A percentile compares a stretch with the other conserved stretches of the same genome.
Conservation (phyloP, 805 yeast species). For the Groenewaldozyma salmanticensis region DNA sequence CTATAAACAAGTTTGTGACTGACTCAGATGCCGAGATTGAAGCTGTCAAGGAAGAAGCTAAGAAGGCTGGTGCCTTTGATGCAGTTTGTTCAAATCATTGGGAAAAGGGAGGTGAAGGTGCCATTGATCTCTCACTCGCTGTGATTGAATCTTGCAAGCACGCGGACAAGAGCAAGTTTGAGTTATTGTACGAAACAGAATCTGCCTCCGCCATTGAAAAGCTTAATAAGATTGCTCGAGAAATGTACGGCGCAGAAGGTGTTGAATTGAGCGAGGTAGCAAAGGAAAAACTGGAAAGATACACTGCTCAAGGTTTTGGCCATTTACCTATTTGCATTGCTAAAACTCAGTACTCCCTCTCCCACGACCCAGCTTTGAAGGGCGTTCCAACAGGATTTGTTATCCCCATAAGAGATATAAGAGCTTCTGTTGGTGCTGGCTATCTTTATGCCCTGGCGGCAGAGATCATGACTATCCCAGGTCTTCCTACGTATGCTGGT, state of each 20-base stretch:
- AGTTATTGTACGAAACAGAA: slow-evolving; percentile 61
- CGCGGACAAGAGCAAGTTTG: slow-evolving; percentile 38
- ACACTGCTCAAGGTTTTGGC: slow-evolving; percentile 80
- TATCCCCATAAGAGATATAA: slow-evolving; percentile 88
- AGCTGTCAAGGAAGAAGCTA: slow-evolving; percentile 66
- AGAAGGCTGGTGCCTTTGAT: slow-evolving; percentile 83
- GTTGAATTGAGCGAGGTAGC: slow-evolving; percentile 81
- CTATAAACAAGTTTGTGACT: slow-evolving; percentile 77
- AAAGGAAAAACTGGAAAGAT: slow-evolving; percentile 66
- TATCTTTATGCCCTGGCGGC: slow-evolving; percentile 94
- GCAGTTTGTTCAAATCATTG: slow-evolving; percentile 90
- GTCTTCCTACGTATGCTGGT: slow-evolving; percentile 91
- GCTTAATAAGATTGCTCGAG: slow-evolving; percentile 64
- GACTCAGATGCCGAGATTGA: slow-evolving; percentile 77
- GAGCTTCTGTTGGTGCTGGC: slow-evolving; percentile 94
- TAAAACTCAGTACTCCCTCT: slow-evolving; percentile 91
- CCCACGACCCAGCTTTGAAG: slow-evolving; percentile 86
- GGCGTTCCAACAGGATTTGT: slow-evolving; percentile 94
- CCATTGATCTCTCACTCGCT: slow-evolving; percentile 71
- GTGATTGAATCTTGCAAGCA: slow-evolving; percentile 61
- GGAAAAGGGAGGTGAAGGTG: slow-evolving; percentile 93
- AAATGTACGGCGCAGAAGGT: slow-evolving; percentile 88
- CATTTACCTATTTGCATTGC: slow-evolving; percentile 94
- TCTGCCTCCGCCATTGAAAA: slow-evolving; percentile 66
- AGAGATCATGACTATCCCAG: slow-evolving; percentile 95